Conservation (phyloP, 2,329 filamentous ascomycete species). For the Periconia sp. region DNA sequence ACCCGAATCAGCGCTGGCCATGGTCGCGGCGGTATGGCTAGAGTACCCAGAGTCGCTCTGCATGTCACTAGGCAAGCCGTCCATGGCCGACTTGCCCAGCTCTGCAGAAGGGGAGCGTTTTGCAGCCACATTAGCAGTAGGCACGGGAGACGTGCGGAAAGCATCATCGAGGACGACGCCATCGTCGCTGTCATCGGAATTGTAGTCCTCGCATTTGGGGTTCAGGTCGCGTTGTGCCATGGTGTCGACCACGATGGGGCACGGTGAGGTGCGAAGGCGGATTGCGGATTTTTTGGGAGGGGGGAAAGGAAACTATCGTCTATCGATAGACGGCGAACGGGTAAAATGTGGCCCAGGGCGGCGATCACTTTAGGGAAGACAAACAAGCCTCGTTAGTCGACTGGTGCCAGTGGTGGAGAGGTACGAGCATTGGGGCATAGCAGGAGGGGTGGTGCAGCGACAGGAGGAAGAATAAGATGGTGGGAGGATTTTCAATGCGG, state of each 20-base stretch:
- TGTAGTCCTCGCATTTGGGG: conserved; percentile 43
- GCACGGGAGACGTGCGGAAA: conserved; percentile 43
- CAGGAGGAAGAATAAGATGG: neutral
- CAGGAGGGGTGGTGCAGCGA: neutral
- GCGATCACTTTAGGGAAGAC: conserved; percentile 9
- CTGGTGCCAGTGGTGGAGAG: neutral
- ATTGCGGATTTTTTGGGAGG: conserved; percentile 3
- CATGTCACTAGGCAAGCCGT: conserved; percentile 46
- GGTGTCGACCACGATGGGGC: conserved; percentile 12
- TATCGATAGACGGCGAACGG: conserved; percentile 15
- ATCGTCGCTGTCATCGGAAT: conserved; percentile 42
- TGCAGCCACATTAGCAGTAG: conserved; percentile 54
- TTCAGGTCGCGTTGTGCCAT: conserved; percentile 27
- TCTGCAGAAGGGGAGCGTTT: conserved; percentile 49
- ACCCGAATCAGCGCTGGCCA: conserved; percentile 55
- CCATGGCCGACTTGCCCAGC: conserved; percentile 31
- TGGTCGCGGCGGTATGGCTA: conserved; percentile 58
- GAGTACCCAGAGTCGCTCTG: conserved; percentile 65
- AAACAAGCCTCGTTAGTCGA: neutral
- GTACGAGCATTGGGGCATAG: conserved; percentile 3
- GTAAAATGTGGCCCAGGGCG: conserved; percentile 14
- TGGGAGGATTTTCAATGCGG: neutral
- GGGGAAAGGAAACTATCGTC: conserved; percentile 2
- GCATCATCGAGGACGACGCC: conserved; percentile 10
- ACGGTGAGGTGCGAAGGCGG: conserved; percentile 3